Percentiles rank a stretch among this genome's conserved stretches.
These are phyloP conservation scores for Gossypium aridum DNA, from an alignment of 441 rosid species.

Conservation along the genomic window DNA sequence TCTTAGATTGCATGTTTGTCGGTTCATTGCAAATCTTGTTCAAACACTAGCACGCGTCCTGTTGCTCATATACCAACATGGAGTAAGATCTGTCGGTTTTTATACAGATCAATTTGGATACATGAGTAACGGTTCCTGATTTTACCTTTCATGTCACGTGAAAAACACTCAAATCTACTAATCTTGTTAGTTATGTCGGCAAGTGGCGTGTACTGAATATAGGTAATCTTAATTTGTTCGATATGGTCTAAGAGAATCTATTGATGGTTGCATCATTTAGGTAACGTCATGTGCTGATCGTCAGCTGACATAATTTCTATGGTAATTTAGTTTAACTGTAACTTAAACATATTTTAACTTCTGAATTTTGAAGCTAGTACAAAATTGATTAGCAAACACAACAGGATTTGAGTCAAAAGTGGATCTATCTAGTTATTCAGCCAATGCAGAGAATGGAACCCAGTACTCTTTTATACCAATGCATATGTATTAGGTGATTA, in stretches of 20 bases:
- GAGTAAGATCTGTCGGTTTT: conserved; percentile 3
- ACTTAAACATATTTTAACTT: neutral
- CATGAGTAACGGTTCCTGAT: neutral
- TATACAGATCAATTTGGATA: neutral
- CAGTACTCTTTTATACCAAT: neutral
- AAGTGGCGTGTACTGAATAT: neutral
- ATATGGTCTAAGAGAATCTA: conserved; percentile 5
- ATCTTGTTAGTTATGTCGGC: neutral
- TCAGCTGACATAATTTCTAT: neutral
- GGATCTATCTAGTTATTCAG: neutral
- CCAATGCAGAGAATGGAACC: neutral
- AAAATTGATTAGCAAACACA: neutral
- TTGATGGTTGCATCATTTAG: neutral
- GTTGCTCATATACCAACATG: neutral
- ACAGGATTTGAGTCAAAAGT: conserved; percentile 1
- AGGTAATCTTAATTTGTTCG: neutral
- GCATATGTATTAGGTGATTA: neutral
- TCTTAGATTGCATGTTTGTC: conserved; percentile 6
- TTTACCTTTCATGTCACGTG: neutral
- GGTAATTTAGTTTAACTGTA: neutral
- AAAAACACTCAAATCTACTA: neutral
- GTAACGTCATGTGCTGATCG: neutral
- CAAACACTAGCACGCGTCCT: neutral
- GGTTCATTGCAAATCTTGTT: neutral
- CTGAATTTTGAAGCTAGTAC: neutral